These are phyloP conservation scores for Mucor ambiguus DNA, from an alignment of 371 early-diverging fungal species.

Conservation along the genomic window DNA sequence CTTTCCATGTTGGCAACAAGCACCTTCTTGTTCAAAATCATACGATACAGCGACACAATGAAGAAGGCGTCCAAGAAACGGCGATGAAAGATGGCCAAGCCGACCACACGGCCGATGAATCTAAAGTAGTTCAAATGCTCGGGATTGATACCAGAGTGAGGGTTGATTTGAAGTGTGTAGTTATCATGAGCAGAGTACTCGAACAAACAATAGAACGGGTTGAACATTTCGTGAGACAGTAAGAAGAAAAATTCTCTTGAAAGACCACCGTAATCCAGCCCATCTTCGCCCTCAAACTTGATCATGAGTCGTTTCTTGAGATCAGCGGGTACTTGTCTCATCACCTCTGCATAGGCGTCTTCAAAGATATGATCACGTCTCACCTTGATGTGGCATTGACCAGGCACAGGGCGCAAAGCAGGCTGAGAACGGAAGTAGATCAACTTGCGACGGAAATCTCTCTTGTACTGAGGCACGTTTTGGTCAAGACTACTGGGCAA, in stretches of 20 bases:
- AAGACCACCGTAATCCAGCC: slow-evolving; percentile 98
- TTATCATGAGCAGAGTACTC: slow-evolving; percentile 97
- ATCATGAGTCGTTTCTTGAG: slow-evolving; percentile 95
- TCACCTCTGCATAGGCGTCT: slow-evolving; percentile 92
- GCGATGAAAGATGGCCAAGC: slow-evolving; percentile 96
- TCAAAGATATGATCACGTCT: slow-evolving; percentile 89
- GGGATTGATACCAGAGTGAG: slow-evolving; percentile 94
- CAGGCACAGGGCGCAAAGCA: slow-evolving; percentile 83
- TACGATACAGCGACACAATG: slow-evolving; percentile 95
- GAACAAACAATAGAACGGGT: slow-evolving; percentile 96
- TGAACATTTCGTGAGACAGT: slow-evolving; percentile 98
- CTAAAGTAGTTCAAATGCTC: slow-evolving; percentile 98
- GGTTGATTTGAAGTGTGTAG: slow-evolving; percentile 96
- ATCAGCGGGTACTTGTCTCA: slow-evolving; percentile 84
- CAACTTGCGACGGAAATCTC: slow-evolving; percentile 95
- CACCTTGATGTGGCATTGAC: slow-evolving; percentile 91
- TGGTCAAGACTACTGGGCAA: slow-evolving; percentile 92
- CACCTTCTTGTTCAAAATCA: slow-evolving; percentile 90
- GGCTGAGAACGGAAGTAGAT: slow-evolving; percentile 95
- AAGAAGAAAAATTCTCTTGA: slow-evolving; percentile 97
- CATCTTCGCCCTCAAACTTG: slow-evolving; percentile 98
- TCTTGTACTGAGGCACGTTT: slow-evolving; percentile 97
- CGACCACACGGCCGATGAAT: slow-evolving; percentile 98
- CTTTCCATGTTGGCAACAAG: slow-evolving; percentile 93
- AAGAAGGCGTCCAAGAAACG: slow-evolving; percentile 97